Percentiles rank a stretch among this genome's conserved stretches.
Conservation (phyloP, 257 asterid species). For the Jasminum sambac region DNA sequence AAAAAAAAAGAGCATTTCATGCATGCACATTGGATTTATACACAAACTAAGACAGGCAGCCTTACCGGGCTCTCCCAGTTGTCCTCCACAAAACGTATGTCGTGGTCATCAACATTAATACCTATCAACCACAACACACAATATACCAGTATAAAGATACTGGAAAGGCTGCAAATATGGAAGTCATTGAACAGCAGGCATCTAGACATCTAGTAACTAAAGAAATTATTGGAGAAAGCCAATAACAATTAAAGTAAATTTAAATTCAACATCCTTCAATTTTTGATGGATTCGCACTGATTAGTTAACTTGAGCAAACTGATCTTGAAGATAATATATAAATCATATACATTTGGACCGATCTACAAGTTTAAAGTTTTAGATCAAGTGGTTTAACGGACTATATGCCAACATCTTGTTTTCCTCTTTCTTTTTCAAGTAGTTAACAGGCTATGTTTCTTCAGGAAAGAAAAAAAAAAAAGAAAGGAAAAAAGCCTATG, state of each 20-base stretch:
- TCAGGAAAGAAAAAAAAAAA: too few species aligned
- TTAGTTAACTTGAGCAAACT: constrained; percentile 13
- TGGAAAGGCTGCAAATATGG: background rate
- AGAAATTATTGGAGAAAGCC: background rate
- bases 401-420: background rate
- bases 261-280: background rate
- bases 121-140: constrained; percentile 46
- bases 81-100: constrained; percentile 99
- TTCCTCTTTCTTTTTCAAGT: background rate
- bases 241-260: background rate
- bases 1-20: constrained; percentile 1
- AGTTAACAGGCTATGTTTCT: background rate
- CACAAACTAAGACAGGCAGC: constrained; percentile 24
- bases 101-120: constrained; percentile 87
- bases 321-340: background rate
- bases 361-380: background rate
- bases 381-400: background rate
- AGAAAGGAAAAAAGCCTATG: too few species aligned
- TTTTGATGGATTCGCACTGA: background rate
- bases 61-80: constrained; percentile 99
- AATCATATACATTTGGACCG: background rate
- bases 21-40: constrained; percentile 13
- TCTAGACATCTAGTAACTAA: background rate
- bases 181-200: background rate
- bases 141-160: constrained; percentile 20